Percentiles rank a stretch among this genome's conserved stretches.
phyloP scores from a whole-genome alignment of 2,329 filamentous ascomycete genomes.

The Acarospora socialis region DNA sequence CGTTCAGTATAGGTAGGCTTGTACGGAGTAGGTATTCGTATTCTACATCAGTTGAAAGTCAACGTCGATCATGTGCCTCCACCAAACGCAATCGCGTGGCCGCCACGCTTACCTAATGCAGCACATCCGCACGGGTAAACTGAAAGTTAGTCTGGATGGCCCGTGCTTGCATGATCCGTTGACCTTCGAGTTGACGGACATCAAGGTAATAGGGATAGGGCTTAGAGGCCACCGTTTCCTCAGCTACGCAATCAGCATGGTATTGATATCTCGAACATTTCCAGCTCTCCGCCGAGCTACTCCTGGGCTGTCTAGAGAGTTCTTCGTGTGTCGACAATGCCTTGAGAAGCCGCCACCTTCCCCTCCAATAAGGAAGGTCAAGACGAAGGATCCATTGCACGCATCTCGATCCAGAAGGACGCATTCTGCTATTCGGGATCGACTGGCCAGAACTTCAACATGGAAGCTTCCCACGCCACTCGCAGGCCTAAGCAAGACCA shows the following conservation, averaged over 20 bases:
- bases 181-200: no score
- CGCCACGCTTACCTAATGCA: no score
- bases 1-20: no score
- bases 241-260: background rate
- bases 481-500: background rate
- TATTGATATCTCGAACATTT: background rate
- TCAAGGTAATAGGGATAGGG: no score
- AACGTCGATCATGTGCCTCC: no score
- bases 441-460: background rate
- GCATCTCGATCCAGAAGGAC: constrained; percentile 4
- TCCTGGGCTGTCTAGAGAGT: constrained; percentile 23
- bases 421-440: constrained; percentile 6
- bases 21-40: no score
- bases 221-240: no score
- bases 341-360: constrained; percentile 21
- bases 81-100: no score
- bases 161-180: no score
- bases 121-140: no score
- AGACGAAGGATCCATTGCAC: background rate
- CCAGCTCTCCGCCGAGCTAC: constrained; percentile 12
- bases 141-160: no score
- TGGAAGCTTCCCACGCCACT: background rate
- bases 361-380: constrained; percentile 9
- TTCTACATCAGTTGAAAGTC: no score
- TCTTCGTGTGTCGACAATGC: constrained; percentile 30